A percentile compares a stretch with the other conserved stretches of the same genome.
phyloP scores from a whole-genome alignment of 768 basidiomycete genomes.

The Kwoniella shandongensis region DNA sequence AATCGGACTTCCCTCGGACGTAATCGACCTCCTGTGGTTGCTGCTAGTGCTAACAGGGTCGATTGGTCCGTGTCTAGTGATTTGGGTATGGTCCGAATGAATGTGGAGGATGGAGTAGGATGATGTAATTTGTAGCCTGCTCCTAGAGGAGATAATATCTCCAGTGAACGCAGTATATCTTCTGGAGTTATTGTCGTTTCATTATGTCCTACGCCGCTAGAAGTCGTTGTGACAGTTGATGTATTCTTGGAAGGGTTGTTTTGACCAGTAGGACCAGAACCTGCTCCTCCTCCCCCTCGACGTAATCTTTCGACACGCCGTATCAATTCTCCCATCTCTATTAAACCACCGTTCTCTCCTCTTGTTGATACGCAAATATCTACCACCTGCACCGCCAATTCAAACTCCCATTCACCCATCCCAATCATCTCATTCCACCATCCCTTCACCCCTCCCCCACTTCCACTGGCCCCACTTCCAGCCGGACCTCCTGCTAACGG shows the following conservation, averaged over 20 bases:
- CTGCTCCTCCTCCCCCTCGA: conserved; percentile 53
- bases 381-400: conserved; percentile 91
- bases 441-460: conserved; percentile 55
- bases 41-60: conserved; percentile 66
- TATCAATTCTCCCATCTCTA: conserved; percentile 82
- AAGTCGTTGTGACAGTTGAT: no score
- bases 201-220: not conserved
- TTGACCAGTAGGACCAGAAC: no score
- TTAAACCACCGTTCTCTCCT: conserved; percentile 79
- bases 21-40: conserved; percentile 60
- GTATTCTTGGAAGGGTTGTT: no score
- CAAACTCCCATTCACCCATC: conserved; percentile 91
- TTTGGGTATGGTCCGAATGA: conserved; percentile 76
- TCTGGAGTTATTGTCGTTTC: conserved; percentile 56
- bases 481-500: conserved; percentile 67
- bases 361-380: conserved; percentile 55
- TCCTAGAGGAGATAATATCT: conserved; percentile 79
- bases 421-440: conserved; percentile 82
- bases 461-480: conserved; percentile 52
- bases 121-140: conserved; percentile 81
- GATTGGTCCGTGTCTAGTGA: conserved; percentile 89
- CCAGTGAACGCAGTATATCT: conserved; percentile 78
- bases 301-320: conserved; percentile 74
- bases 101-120: conserved; percentile 57
- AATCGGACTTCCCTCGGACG: conserved; percentile 64